phyloP scores from a whole-genome alignment of 768 basidiomycete genomes.

The Leccinum boreale region DNA sequence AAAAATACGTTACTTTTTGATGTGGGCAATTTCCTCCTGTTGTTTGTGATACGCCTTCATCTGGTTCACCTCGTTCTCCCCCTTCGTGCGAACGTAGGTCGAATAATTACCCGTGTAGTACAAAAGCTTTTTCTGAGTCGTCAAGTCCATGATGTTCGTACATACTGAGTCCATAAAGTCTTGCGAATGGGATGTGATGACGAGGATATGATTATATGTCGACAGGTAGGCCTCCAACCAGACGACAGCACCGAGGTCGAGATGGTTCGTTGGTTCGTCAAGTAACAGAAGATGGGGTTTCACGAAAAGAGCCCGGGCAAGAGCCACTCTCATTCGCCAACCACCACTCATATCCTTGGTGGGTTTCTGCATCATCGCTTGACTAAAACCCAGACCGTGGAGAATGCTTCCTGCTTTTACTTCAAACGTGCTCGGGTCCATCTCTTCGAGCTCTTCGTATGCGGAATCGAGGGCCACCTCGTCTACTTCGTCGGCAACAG shows the following conservation, averaged over 20 bases:
- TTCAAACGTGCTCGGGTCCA: conserved; percentile 95
- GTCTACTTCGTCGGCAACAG: conserved; percentile 84
- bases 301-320: conserved; percentile 92
- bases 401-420: conserved; percentile 93
- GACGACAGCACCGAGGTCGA: conserved; percentile 96
- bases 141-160: conserved; percentile 98
- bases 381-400: conserved; percentile 93
- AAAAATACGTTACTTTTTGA: conserved; percentile 74
- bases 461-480: conserved; percentile 83
- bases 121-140: conserved; percentile 84
- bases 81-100: conserved; percentile 94
- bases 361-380: conserved; percentile 90
- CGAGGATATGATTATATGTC: conserved; percentile 98
- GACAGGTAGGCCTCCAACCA: conserved; percentile 98
- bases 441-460: conserved; percentile 95
- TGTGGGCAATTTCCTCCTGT: conserved; percentile 97
- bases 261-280: conserved; percentile 90
- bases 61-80: conserved; percentile 98
- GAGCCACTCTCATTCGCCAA: conserved; percentile 98
- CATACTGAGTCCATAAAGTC: conserved; percentile 99
- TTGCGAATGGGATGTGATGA: conserved; percentile 97
- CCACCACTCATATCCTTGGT: conserved; percentile 99
- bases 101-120: conserved; percentile 97
- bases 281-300: conserved; percentile 94
- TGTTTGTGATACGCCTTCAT: conserved; percentile 99